Evolutionary conservation across 768 basidiomycete genomes (phyloP), one percentile per base, ranked within the genome.

Genomic region (Suillus occidentalis): DNA sequence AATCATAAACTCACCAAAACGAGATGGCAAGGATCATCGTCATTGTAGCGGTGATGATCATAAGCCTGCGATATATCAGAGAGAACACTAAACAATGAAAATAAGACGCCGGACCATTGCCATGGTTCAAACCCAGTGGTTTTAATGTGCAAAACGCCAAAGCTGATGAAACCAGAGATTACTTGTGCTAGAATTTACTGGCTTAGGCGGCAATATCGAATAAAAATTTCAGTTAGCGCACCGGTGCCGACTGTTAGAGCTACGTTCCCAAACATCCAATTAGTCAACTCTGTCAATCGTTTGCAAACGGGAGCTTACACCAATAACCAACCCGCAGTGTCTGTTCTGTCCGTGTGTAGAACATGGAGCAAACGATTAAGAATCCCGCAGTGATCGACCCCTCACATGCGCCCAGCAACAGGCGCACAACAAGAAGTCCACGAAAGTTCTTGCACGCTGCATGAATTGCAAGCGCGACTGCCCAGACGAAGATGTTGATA

Each of bases 31-130:
- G 82, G 13, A 84, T 60, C 22, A 88, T 69, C 1, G 88, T 88
- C 16, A 88, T 68, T 12, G 76, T 66, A 8, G 87, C 87, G 4
- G 87, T 88, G 58, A 88, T 87, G 60, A 88, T 79, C 87, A 89
- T 87, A 10, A 89, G 77, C 87, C 87, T 76, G 36, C 16, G 25
- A 47, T 14, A 34, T 37, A 10, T 50, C 61, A 79, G 39, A 13
- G 31, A 53, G 8, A 43, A 14, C 20, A 42, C 65, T 22, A 34
- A 65, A 25, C 47, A 65, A 4, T 62, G 62, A n/a, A 62, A 61
- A 60, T n/a, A 14, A 25, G 9, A 49, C 25, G 47, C 0, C 22
- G 7, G 47, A 49, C 47, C 47, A 49, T 49, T 49, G 47, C 47
- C 47, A 49, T 25, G 47, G 47, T 49, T 49, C 47, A 14, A 49